Base-by-base conservation (phyloP, 495 filamentous ascomycete genomes). In the Neurospora africana region DNA sequence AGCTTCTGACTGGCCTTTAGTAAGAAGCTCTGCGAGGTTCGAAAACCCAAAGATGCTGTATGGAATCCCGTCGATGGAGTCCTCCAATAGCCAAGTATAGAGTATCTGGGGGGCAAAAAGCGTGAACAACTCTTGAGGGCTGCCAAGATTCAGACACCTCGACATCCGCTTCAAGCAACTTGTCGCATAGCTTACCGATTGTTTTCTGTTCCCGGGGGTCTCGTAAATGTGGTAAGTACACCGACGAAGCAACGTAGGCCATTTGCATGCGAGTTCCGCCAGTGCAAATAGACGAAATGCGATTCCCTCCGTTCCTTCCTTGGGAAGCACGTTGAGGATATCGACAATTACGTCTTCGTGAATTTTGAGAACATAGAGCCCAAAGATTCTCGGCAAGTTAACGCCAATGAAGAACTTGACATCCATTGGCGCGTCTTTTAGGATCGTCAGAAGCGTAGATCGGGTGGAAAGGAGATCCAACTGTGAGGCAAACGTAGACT, bases 201-300 rank as follows among this genome's bases (percentile, higher is more conserved):
- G 78, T 19, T 87, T 82, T 2, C 95, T 86, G 47, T 86, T 87
- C 7, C 90, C 93, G 1, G 95, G 89, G 0, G 89, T 93, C 79
- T 98, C 95, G 75, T 97, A 95, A 30, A 97, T 93, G 79, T 94
- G 90, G 79, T 97, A 98, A 23, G 97, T 91, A 73, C 91, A 91
- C 73, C 90, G 90, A 69, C 92, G 91, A 67, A 94, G 83, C 70
- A 95, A 85, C 7, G 92, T 96, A 71, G 90, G 88, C 94, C 92
- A 97, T 73, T 80, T 79, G 36, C 92, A 91, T 58, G 91, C 95
- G 44, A 99, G 81, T 73, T 86, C 87, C 5, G 89, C 86, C 13
- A 97, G 84, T 35, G 91, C 87, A 75, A 91, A 89, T 9, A 98
- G 82, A 19, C 96, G 90, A 58, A 95, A 85, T 4, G 93, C 93